These are phyloP conservation scores for Pistacia vera DNA, from an alignment of 345 rosid species.

Conservation along the genomic window DNA sequence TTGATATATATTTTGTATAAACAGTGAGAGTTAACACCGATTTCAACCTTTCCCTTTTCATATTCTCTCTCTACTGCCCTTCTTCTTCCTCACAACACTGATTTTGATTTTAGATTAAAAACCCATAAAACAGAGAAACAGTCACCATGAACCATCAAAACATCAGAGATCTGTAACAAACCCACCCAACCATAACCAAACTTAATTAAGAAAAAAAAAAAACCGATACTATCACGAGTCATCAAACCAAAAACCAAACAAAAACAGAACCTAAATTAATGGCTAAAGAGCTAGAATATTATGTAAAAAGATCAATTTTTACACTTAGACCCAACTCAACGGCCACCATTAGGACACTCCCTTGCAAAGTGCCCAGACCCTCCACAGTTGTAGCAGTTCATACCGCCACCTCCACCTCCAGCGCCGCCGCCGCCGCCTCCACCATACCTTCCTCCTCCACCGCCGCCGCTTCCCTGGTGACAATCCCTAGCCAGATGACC, in stretches of 20 bases:
- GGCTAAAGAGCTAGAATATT: constrained; percentile 1
- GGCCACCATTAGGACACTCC: constrained; percentile 72
- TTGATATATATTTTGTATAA: constrained; percentile 35
- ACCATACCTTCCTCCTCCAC: constrained; percentile 32
- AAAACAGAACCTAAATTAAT: not conserved
- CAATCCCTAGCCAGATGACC: constrained; percentile 64
- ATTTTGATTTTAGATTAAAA: constrained; percentile 1
- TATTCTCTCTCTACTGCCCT: constrained; percentile 27
- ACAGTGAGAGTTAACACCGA: constrained; percentile 37
- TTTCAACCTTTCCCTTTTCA: not conserved
- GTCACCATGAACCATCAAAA: not conserved
- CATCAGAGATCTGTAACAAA: not conserved
- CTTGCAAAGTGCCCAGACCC: constrained; percentile 83
- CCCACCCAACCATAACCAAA: not conserved
- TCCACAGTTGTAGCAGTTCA: constrained; percentile 79
- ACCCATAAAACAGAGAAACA: not conserved
- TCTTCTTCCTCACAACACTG: constrained; percentile 21
- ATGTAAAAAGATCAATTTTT: constrained; percentile 8
- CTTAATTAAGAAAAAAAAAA: not conserved
- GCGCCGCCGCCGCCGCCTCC: constrained; percentile 28
- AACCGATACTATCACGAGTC: not conserved
- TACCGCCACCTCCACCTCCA: constrained; percentile 34
- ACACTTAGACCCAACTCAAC: constrained; percentile 26
- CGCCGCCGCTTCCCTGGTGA: constrained; percentile 43
- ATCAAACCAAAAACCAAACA: not conserved